Base-by-base conservation (phyloP, 1,139 yeast genomes). In the Debaryomycetaceae sp. region DNA sequence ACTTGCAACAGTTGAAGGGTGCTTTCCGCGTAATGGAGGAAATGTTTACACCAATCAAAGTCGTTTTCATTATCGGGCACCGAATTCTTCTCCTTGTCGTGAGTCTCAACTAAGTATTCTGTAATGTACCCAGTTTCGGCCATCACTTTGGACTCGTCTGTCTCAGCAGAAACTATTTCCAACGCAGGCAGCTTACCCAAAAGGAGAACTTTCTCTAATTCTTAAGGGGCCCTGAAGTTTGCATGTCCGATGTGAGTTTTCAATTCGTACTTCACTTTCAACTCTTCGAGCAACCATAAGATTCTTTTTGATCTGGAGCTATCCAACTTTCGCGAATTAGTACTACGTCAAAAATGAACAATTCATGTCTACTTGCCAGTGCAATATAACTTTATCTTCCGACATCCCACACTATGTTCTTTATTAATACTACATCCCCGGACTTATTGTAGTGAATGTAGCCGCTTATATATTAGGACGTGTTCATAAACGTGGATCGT, bases 171-270 rank as follows among this genome's bases (percentile, higher is more conserved):
- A 13, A 63, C 41, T 14, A 72, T 57, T 45, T 72, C 76, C 45
- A 72, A 51, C 3, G 71, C 61, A 2, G 78, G 78, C 1, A 74
- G 65, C 45, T 68, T 71, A 4, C 76, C 76, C 39, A 72, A 59
- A 1, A 75, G 75, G 42, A 71, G 75, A 9, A 70, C 54, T 24
- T 62, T 53, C 24, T 53, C 49, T 45, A 71, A 60, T 40, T 65
- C 73, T 20, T 57, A 54, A 6, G 76, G 76, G 1, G 75, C 74
- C 49, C 75, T 60, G 41, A 56, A 63, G 7, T 54, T 52, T 22
- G 55, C 43, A 39, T 53, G 59, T 42, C 76, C 59, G 24, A 59
- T 42, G 45, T 68, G 66, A 24, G 61, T 43, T 42, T 68, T 69
- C 20, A 72, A 46, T 44, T 69, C 74, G 49, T 67, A 72, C 34